A percentile compares a stretch with the other conserved stretches of the same genome.
Conservation (phyloP, 2,329 filamentous ascomycete genomes). For the Neoscytalidium dimidiatum region DNA sequence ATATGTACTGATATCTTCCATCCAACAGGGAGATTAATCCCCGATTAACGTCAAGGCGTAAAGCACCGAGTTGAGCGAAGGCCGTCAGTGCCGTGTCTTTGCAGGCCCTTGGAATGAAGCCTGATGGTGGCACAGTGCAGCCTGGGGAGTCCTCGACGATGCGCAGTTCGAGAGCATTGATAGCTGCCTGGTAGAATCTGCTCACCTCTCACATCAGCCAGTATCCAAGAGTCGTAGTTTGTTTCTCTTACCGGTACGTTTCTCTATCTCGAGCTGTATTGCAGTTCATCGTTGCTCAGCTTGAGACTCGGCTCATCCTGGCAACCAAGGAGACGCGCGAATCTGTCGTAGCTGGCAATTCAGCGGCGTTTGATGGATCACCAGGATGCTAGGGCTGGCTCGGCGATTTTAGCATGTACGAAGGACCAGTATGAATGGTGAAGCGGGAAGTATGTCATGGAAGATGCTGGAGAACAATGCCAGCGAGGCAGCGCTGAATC, state of each 20-base stretch:
- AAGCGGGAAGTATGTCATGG: neutral
- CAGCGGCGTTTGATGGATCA: no score
- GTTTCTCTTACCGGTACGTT: conserved; percentile 1
- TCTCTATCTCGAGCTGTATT: conserved; percentile 10
- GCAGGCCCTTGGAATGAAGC: conserved; percentile 22
- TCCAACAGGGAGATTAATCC: conserved; percentile 43
- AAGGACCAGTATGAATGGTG: neutral
- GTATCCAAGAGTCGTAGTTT: neutral
- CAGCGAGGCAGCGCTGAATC: neutral
- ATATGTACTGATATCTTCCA: conserved; percentile 37
- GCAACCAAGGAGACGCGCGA: neutral
- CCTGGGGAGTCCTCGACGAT: neutral
- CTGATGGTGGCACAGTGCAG: neutral
- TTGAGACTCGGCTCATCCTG: neutral
- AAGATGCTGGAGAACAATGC: neutral
- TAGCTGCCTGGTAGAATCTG: conserved; percentile 18
- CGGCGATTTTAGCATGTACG: neutral
- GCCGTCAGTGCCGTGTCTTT: conserved; percentile 39
- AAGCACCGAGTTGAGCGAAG: conserved; percentile 41
- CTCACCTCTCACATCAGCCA: neutral
- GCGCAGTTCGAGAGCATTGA: conserved; percentile 16
- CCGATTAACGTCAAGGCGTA: conserved; percentile 37
- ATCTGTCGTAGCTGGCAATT: neutral
- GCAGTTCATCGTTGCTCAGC: conserved; percentile 11
- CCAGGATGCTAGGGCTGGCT: neutral